Percentiles rank a stretch among this genome's conserved stretches.
phyloP scores from a whole-genome alignment of 345 rosid genomes.

The Barbarea vulgaris region DNA sequence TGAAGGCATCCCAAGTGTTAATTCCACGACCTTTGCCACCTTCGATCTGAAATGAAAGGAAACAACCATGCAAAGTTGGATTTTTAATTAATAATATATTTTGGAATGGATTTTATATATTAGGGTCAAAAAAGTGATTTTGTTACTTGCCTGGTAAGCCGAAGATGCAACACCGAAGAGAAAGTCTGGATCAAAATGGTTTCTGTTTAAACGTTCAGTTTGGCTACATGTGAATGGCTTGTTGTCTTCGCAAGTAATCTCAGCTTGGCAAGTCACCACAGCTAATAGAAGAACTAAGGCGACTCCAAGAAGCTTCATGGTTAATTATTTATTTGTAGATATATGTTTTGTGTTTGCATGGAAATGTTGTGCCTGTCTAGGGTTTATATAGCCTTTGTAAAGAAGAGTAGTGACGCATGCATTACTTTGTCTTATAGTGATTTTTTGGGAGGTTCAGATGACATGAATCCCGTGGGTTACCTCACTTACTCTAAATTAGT shows the following conservation, averaged over 20 bases:
- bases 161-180: constrained; percentile 38
- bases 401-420: constrained; percentile 5
- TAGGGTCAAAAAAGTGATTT: too few species aligned
- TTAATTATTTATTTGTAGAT: not conserved
- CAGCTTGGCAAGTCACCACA: constrained; percentile 16
- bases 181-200: constrained; percentile 15
- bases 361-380: constrained; percentile 8
- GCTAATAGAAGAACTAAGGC: constrained; percentile 4
- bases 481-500: not conserved
- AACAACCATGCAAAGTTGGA: not conserved
- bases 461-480: constrained; percentile 23
- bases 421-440: not conserved
- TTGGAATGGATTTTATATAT: too few species aligned
- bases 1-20: constrained; percentile 50
- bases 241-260: constrained; percentile 21
- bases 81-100: not conserved
- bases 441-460: constrained; percentile 18
- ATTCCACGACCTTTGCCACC: constrained; percentile 42
- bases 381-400: constrained; percentile 35
- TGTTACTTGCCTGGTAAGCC: constrained; percentile 37
- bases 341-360: constrained; percentile 17
- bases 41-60: constrained; percentile 43
- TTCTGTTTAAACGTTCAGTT: constrained; percentile 11
- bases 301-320: constrained; percentile 25
- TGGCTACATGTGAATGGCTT: constrained; percentile 22